Evolutionary conservation across 371 early-diverging fungal species (phyloP), one percentile per base, ranked within the genome.

Genomic region (Rhizopus arrhizus): DNA sequence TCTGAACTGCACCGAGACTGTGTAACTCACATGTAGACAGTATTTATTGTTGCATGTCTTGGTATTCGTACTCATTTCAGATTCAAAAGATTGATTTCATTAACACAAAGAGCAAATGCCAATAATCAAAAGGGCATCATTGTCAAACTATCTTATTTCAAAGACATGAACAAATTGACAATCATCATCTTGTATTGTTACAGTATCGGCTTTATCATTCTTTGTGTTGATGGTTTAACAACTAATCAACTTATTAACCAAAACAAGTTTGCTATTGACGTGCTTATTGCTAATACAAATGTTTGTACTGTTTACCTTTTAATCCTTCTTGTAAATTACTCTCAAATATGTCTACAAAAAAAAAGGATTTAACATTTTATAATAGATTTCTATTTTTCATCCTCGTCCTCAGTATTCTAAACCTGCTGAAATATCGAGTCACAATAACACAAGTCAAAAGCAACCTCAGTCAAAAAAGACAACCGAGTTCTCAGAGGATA

Each of bases 221-320:
- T 83, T 11, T 73, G 80, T 46, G 63, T 59, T 48, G 83, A 83
- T 52, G 75, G 72, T 48, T 51, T 83, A 36, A 79, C 73, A 0
- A 38, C 50, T 0, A 15, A 45, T 34, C 68, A 66, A 54, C 41
- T 64, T 11, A 69, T 74, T 10, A 81, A 70, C 32, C 56, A 42
- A 5, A 74, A 69, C 61, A 81, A 78, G 38, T 81, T 81, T 60
- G 69, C 77, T 8, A 66, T 72, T 0, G 81, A 81, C 58, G 57
- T 68, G 13, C 42, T 81, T 9, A 81, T 81, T 65, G 68, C 65
- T 29, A 70, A 70, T 55, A 61, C 54, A 7, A 74, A 74, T 49
- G 51, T 74, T 12, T 74, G 70, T 50, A 62, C 61, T 0, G 48
- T 74, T 3, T 68, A 70, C 43, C 46, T 74, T 12, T 65, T 54